Evolutionary conservation across 768 basidiomycete species (phyloP).

Genomic region (Pleurotus ostreatus): DNA sequence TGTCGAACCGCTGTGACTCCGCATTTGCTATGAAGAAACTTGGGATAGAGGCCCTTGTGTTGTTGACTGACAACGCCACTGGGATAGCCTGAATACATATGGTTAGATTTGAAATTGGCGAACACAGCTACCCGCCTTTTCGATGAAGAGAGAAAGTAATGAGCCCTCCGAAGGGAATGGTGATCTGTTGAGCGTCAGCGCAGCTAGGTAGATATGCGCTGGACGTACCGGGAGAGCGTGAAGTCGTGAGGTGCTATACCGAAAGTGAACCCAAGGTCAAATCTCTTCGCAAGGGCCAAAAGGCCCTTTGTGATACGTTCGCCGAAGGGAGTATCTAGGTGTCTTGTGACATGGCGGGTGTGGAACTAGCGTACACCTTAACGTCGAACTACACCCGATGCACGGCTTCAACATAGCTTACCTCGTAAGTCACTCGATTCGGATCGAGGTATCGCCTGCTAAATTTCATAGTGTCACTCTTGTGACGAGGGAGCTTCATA

Average conservation of each 20-base stretch:
- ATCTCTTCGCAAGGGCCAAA: constrained; percentile 44
- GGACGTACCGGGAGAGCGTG: constrained; percentile 53
- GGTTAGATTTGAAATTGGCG: background rate
- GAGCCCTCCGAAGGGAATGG: constrained; percentile 62
- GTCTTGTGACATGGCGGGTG: constrained; percentile 38
- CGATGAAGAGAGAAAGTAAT: constrained; percentile 54
- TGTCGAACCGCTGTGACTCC: constrained; percentile 60
- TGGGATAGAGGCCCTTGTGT: constrained; percentile 54
- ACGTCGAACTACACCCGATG: constrained; percentile 2
- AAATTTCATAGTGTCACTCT: constrained; percentile 53
- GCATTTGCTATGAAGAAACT: constrained; percentile 65
- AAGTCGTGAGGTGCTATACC: constrained; percentile 78
- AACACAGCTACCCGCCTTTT: constrained; percentile 29
- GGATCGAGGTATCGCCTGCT: constrained; percentile 74
- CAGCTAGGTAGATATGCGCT: background rate
- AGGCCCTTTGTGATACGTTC: constrained; percentile 52
- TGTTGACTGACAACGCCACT: constrained; percentile 55
- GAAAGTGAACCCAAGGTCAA: constrained; percentile 59
- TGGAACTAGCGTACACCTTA: constrained; percentile 48
- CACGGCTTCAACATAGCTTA: constrained; percentile 18
- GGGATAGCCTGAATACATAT: constrained; percentile 41
- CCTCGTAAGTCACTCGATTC: constrained; percentile 73
- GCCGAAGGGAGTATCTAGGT: constrained; percentile 63
- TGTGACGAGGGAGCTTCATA: constrained; percentile 40
- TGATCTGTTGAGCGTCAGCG: constrained; percentile 28